Evolutionary conservation across 306 rosid species (phyloP), one percentile per base, ranked within the genome.

Genomic region (Cucumis melo): DNA sequence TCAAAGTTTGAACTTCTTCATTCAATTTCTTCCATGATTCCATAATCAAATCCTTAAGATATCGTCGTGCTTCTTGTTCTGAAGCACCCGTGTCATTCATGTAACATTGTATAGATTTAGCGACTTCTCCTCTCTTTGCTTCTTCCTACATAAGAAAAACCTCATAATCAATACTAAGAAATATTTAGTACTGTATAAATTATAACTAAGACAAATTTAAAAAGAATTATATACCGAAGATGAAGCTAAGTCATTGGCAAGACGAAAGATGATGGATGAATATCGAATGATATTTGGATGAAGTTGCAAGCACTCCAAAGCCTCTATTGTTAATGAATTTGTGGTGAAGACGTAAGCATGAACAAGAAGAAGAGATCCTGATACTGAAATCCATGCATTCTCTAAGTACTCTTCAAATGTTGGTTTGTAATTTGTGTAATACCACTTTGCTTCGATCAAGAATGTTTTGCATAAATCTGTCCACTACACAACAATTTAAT

Each of bases 31-130:
- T 82, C 88, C 84, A 82, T 21, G 55, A 17, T 13, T 19, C 27
- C 23, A 14, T 32, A 7, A 81, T 79, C 61, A 81, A 32, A 15
- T 27, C 29, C 10, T 38, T 76, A 15, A 86, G 5, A 10, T 79
- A 34, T 41, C 46, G 20, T 4, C 32, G 71, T 2, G 85, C 89
- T 1, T 81, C 80, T 3, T 36, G 56, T 77, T 86, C 78, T 8
- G 64, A 64, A 12, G 56, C 80, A 32, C 79, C 65, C 7, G 19
- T 61, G 64, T 85, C 85, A 11, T 80, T 51, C 88, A 85, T 86
- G 81, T 83, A 81, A 42, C 87, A 86, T 27, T 81, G 83, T 19
- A 83, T 44, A 10, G 82, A 73, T 54, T 83, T 86, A 0, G 70
- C 70, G 76, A 58, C 63, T 29, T 83, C 87, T 2, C 85, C 82